phyloP scores from a whole-genome alignment of 306 rosid species.

The Malus orientalis region DNA sequence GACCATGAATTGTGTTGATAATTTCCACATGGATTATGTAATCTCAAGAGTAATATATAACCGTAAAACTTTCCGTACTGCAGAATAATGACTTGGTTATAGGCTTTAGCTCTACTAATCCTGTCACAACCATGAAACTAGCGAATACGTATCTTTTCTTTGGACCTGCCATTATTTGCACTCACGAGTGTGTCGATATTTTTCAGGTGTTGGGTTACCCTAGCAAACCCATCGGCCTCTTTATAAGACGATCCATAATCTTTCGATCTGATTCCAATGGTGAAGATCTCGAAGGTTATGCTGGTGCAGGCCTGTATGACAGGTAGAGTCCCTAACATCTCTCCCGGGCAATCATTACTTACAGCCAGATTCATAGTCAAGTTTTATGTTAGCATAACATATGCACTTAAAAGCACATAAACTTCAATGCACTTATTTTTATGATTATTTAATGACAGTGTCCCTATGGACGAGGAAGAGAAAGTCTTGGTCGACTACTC shows the following conservation, averaged over 20 bases:
- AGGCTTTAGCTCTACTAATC: background rate
- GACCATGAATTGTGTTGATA: background rate
- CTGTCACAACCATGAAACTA: background rate
- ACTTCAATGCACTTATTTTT: background rate
- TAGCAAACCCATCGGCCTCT: conserved; percentile 91
- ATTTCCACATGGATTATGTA: background rate
- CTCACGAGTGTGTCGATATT: conserved; percentile 15
- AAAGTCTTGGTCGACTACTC: conserved; percentile 80
- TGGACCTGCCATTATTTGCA: conserved; percentile 10
- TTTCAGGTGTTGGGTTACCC: conserved; percentile 91
- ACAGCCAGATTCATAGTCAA: background rate
- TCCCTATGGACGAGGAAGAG: conserved; percentile 92
- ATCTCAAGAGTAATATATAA: too few species aligned
- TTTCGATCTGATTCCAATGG: conserved; percentile 98
- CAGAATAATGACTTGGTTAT: background rate
- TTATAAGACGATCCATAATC: conserved; percentile 67
- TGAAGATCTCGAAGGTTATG: conserved; percentile 98
- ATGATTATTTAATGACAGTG: conserved; percentile 30
- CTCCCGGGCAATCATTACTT: background rate
- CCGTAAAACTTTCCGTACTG: background rate
- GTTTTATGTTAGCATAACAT: background rate
- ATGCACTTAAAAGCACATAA: background rate
- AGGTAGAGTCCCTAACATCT: conserved; percentile 38
- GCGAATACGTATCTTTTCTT: conserved; percentile 1
- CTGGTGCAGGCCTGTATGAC: conserved; percentile 99